Conservation (phyloP, 2,329 filamentous ascomycete species). For the Dryadomyces quercivorus region DNA sequence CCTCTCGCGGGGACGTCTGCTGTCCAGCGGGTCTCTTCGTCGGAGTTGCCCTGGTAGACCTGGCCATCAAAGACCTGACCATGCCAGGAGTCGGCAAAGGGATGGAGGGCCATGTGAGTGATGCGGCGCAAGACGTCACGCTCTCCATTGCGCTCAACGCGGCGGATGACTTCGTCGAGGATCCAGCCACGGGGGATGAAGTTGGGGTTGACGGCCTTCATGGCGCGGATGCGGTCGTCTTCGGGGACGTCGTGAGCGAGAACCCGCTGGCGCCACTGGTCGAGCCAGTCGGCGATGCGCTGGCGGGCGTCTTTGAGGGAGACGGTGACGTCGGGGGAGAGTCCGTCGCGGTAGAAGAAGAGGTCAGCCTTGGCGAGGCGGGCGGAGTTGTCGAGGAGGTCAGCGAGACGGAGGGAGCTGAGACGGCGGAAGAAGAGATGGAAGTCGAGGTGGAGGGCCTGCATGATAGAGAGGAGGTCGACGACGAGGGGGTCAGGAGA, state of each 20-base stretch:
- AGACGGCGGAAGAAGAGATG: slow-evolving; percentile 85
- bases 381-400: slow-evolving; percentile 52
- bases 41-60: slow-evolving; percentile 44
- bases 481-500: slow-evolving; percentile 66
- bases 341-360: slow-evolving; percentile 73
- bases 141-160: slow-evolving; percentile 76
- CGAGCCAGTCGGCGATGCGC: slow-evolving; percentile 67
- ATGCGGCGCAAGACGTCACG: slow-evolving; percentile 63
- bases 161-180: slow-evolving; percentile 80
- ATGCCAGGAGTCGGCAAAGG: slow-evolving; percentile 71
- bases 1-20: slow-evolving; percentile 70
- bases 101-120: slow-evolving; percentile 73
- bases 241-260: slow-evolving; percentile 54
- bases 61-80: slow-evolving; percentile 33
- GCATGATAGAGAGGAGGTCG: slow-evolving; percentile 69
- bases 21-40: slow-evolving; percentile 72
- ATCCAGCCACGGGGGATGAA: slow-evolving; percentile 89
- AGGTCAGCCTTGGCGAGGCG: slow-evolving; percentile 51
- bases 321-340: slow-evolving; percentile 33
- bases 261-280: slow-evolving; percentile 60
- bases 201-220: slow-evolving; percentile 85
- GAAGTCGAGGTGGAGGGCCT: slow-evolving; percentile 78
- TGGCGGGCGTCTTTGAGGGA: slow-evolving; percentile 42
- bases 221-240: slow-evolving; percentile 56
- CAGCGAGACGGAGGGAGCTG: slow-evolving; percentile 46